Conservation (phyloP, 306 rosid species). For the Glycine soja region DNA sequence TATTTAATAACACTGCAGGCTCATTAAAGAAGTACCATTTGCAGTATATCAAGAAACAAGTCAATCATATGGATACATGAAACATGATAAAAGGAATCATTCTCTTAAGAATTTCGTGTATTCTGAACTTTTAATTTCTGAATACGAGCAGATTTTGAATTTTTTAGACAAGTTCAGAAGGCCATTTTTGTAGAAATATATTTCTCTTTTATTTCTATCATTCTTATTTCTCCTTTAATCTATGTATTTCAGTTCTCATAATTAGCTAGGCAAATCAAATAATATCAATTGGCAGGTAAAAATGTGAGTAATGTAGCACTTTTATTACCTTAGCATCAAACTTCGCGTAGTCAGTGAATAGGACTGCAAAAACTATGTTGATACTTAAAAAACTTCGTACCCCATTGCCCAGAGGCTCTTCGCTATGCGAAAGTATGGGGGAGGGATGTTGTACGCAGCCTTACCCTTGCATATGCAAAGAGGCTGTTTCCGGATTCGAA, state of each 20-base stretch:
- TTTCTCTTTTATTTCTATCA: no score
- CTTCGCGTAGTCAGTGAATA: constrained; percentile 31
- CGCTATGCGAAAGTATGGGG: no score
- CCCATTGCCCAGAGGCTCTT: no score
- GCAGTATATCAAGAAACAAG: constrained; percentile 2
- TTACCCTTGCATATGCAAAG: no score
- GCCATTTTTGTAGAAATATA: no score
- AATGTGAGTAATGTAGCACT: background rate
- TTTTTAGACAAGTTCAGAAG: no score
- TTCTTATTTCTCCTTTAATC: background rate
- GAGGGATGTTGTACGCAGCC: no score
- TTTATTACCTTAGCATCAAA: constrained; percentile 50
- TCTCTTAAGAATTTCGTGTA: background rate
- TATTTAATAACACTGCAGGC: constrained; percentile 1
- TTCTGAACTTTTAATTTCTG: constrained; percentile 21
- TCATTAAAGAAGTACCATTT: background rate
- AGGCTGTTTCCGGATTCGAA: no score
- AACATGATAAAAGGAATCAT: constrained; percentile 11
- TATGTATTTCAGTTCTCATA: no score
- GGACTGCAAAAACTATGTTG: constrained; percentile 33
- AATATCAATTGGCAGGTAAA: background rate
- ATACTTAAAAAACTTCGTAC: no score
- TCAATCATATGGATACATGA: constrained; percentile 4
- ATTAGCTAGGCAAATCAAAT: background rate
- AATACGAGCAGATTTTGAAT: background rate